Evolutionary conservation across 148 eudicot genomes (phyloP), one percentile per base, ranked within the genome.

Genomic region (Nepenthes gracilis): DNA sequence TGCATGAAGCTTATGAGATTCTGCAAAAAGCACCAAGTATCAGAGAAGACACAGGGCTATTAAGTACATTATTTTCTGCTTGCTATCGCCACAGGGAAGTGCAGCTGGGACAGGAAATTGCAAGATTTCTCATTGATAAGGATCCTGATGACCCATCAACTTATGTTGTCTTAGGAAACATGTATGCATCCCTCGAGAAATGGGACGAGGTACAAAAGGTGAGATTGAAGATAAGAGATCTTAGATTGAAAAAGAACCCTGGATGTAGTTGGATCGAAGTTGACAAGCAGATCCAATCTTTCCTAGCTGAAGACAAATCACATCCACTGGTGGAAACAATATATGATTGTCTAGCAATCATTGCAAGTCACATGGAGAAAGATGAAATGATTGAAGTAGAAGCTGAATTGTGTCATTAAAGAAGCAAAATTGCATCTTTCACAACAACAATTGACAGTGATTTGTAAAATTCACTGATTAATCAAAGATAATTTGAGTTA

Each of bases 261-360:
- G 80, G 80, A 5, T 72, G 73, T 62, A 69, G 76, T 60, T 76
- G 80, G 80, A 76, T 76, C 58, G 80, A 76, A 54, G 59, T 73
- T 59, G 74, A 67, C 55, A 66, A 64, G 66, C 63, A 58, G 60
- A 68, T 73, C 15, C 64, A 59, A 36, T 38, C 67, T 15, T 77
- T 73, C 51, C 65, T 77, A 38, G 74, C 62, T 13, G 72, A 66
- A 40, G 81, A 77, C 40, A 73, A 70, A 40, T 45, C 43, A 12
- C 60, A 69, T 49, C 69, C 68, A 35, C 54, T 40, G 35, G 67
- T 55, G 0, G 66, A 72, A 14, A 10, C 35, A 36, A 73, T 77
- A 12, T 67, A 73, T 70, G 69, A 59, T 13, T 77, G 77, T 63
- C 54, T 77, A 36, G 58, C 66, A 6, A 58, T 70, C n/a, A 35